These are phyloP conservation scores for Plenodomus lindquistii DNA, from an alignment of 2,329 filamentous ascomycete species.

Conservation along the genomic window DNA sequence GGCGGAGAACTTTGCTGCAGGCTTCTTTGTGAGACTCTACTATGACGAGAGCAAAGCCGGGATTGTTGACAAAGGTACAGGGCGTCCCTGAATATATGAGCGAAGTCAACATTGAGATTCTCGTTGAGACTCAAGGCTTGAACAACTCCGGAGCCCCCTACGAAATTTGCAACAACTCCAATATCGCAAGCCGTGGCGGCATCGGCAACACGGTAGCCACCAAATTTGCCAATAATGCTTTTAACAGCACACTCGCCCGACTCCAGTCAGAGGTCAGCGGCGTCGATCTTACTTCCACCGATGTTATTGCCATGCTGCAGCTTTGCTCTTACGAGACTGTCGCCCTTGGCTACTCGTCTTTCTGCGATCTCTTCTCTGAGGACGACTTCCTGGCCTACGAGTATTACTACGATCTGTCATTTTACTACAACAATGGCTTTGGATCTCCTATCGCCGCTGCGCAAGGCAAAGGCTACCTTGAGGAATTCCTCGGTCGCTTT, in stretches of 20 bases:
- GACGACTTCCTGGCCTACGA: constrained; percentile 51
- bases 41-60: too few species aligned
- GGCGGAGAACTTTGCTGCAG: constrained; percentile 37
- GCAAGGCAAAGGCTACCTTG: constrained; percentile 37
- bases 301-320: constrained; percentile 48
- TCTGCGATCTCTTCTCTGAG: constrained; percentile 49
- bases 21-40: too few species aligned
- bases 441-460: constrained; percentile 37
- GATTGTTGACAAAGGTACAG: background rate
- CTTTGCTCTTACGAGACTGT: constrained; percentile 40
- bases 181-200: constrained; percentile 28
- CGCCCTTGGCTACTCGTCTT: constrained; percentile 50
- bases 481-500: constrained; percentile 36
- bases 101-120: constrained; percentile 35
- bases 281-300: constrained; percentile 38
- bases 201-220: constrained; percentile 31
- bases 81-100: constrained; percentile 31
- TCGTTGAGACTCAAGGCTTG: constrained; percentile 28
- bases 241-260: constrained; percentile 33
- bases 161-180: constrained; percentile 35
- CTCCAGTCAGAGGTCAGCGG: constrained; percentile 32
- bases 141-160: constrained; percentile 39
- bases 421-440: constrained; percentile 41
- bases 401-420: constrained; percentile 50
- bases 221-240: constrained; percentile 28